Base-by-base conservation (phyloP, 768 basidiomycete genomes). In the Russula lepida region DNA sequence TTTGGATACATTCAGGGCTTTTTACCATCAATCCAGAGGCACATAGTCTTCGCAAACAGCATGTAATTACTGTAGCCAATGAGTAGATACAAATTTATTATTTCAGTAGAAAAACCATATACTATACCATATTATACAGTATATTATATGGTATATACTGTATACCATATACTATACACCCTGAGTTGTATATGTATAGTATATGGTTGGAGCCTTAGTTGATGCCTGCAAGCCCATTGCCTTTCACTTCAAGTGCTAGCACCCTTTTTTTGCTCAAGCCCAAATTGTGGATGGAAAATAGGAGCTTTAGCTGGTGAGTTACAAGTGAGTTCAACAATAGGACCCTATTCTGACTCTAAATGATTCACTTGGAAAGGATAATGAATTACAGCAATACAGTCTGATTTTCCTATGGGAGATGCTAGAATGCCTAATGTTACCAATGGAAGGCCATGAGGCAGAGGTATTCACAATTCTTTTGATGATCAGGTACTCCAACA, bases 361-460 rank as follows among this genome's bases (percentile, higher is more conserved):
- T n/a, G n/a, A n/a, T n/a, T n/a, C 27, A 19, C 58, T 39, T 54
- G 7, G 52, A 56, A 33, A 94, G 89, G 75, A 74, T 53, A 79
- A 80, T 51, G 82, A 85, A 65, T 76, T 81, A 56, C 75, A 92
- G 27, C 85, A 88, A 69, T 89, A 91, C 67, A 91, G 84, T 27
- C 74, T 95, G 65, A 88, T 93, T 59, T 76, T 89, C 32, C 69
- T 92, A 9, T 94, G 88, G 88, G 92, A 94, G 71, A 77, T 92
- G 69, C 74, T 95, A 6, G 86, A 86, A 68, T 81, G 86, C 66
- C 89, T 92, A 70, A 77, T 82, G 27, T 71, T 78, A 32, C 80
- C 85, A 63, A 74, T 95, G 13, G 92, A 94, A 70, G 88, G 89
- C 48, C 82, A 81, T 62, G 92, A 95, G 74, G 80, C 82, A 11